phyloP scores from a whole-genome alignment of 176 grass and related monocot genomes.

The Triticum timopheevii region DNA sequence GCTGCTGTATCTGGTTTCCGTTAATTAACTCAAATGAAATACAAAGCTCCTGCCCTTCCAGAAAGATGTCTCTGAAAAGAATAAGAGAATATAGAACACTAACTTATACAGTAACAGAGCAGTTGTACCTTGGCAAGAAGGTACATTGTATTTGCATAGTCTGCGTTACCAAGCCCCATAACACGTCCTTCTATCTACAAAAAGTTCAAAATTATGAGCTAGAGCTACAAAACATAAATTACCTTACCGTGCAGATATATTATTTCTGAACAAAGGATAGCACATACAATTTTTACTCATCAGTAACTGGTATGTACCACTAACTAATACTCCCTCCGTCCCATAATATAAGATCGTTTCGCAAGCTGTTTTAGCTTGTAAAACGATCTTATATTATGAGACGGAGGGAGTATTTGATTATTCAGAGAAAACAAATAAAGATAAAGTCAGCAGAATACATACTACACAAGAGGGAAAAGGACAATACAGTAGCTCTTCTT shows the following conservation, averaged over 20 bases:
- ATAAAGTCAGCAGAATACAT: neutral
- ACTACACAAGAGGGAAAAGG: neutral
- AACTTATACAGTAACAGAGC: constrained; percentile 3
- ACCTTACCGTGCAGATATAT: neutral
- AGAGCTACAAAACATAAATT: constrained; percentile 5
- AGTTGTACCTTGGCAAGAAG: constrained; percentile 81
- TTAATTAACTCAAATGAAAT: constrained; percentile 5
- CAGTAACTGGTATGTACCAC: neutral
- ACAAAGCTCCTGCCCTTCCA: neutral
- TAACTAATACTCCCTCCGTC: neutral
- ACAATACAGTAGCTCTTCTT: neutral
- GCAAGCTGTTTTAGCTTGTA: too few species aligned
- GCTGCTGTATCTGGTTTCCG: neutral
- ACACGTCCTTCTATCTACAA: constrained; percentile 79
- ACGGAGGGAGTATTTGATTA: neutral
- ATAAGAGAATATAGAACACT: constrained; percentile 23
- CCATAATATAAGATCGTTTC: too few species aligned
- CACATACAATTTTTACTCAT: neutral
- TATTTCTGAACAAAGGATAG: constrained; percentile 6
- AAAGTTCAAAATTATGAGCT: constrained; percentile 11
- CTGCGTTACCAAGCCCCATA: constrained; percentile 63
- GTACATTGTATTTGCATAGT: constrained; percentile 87
- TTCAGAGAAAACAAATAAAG: constrained; percentile 12
- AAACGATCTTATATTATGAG: too few species aligned
- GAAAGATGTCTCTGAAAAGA: neutral